These are phyloP conservation scores for Nicotiana rustica DNA, from an alignment of 305 asterid species.

Conservation along the genomic window DNA sequence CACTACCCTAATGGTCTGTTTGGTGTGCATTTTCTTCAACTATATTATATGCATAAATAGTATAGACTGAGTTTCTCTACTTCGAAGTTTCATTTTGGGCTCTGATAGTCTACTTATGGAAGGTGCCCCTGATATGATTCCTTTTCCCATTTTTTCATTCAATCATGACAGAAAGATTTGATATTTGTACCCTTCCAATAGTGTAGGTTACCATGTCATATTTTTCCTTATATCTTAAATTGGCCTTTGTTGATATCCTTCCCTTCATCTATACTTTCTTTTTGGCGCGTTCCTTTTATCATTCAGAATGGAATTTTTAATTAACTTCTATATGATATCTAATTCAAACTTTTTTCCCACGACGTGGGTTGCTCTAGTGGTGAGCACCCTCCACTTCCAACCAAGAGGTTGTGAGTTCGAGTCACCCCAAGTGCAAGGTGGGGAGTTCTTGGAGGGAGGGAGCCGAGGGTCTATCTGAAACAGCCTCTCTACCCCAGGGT, in stretches of 20 bases:
- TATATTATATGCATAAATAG: constrained; percentile 19
- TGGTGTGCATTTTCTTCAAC: neutral
- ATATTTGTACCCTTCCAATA: neutral
- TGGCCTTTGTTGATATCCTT: neutral
- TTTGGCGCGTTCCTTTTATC: neutral
- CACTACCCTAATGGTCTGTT: constrained; percentile 23
- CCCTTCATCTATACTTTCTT: neutral
- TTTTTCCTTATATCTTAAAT: constrained; percentile 17
- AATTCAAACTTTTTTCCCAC: neutral
- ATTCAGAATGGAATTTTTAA: neutral
- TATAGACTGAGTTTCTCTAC: neutral
- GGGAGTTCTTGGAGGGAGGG: no score
- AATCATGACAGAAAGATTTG: neutral
- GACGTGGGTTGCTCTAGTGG: neutral
- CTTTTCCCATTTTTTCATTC: neutral
- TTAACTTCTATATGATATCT: neutral
- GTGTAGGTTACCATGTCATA: neutral
- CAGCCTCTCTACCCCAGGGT: no score
- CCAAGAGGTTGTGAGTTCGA: no score
- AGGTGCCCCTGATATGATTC: neutral
- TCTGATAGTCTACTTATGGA: neutral
- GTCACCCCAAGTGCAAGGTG: no score
- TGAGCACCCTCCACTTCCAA: no score
- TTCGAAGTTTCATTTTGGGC: neutral
- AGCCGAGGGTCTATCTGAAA: no score